A percentile compares a stretch with the other conserved stretches of the same genome.
These are phyloP conservation scores for Cyberlindnera maclurae DNA, from an alignment of 805 yeast species.

Conservation along the genomic window DNA sequence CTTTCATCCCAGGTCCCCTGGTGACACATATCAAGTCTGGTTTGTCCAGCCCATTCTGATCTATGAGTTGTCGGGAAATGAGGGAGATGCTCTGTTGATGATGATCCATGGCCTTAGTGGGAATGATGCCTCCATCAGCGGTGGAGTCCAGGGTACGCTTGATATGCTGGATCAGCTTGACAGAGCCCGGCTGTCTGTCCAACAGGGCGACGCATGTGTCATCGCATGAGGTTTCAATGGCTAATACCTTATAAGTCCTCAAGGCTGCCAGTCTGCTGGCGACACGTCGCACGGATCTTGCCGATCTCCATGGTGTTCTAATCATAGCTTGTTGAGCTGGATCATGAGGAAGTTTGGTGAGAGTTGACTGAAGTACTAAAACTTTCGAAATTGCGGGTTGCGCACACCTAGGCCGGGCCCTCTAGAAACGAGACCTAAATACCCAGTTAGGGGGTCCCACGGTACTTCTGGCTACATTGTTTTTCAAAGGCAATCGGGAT, in stretches of 20 bases:
- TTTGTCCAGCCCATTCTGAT: not conserved
- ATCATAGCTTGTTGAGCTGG: too few species aligned
- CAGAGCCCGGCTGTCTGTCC: constrained; percentile 34
- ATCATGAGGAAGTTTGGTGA: too few species aligned
- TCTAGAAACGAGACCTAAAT: too few species aligned
- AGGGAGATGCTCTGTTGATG: constrained; percentile 57
- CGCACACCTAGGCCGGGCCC: too few species aligned
- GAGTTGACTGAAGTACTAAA: too few species aligned
- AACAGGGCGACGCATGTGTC: constrained; percentile 86
- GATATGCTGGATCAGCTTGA: constrained; percentile 44
- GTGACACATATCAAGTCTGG: constrained; percentile 86
- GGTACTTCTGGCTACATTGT: too few species aligned
- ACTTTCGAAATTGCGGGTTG: too few species aligned
- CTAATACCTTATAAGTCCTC: constrained; percentile 53
- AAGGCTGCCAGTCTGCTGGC: too few species aligned
- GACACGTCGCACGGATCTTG: too few species aligned
- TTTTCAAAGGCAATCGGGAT: too few species aligned
- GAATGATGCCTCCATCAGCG: constrained; percentile 76
- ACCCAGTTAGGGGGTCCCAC: too few species aligned
- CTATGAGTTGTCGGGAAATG: constrained; percentile 36
- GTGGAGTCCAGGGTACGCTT: constrained; percentile 63
- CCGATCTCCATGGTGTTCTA: too few species aligned
- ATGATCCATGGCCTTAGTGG: constrained; percentile 74
- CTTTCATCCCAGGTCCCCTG: constrained; percentile 95
- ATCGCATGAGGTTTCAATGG: constrained; percentile 92